phyloP scores from a whole-genome alignment of 2,329 filamentous ascomycete genomes.

The Fusarium xyrophilum region DNA sequence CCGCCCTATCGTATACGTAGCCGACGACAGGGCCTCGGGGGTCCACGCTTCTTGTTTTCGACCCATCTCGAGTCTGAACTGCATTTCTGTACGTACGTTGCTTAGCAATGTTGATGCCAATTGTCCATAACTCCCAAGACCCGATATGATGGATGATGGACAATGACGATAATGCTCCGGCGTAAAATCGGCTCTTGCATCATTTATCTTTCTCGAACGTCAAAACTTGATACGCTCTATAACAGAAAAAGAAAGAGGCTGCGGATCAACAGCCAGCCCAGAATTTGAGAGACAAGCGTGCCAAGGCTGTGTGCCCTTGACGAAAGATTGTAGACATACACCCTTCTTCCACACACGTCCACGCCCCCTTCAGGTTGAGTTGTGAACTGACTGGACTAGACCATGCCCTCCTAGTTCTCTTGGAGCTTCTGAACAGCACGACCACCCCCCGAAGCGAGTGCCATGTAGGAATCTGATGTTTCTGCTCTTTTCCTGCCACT shows the following conservation, averaged over 20 bases:
- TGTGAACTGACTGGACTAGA: conserved; percentile 24
- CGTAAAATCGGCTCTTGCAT: conserved; percentile 15
- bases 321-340: conserved; percentile 20
- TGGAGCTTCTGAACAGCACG: conserved; percentile 17
- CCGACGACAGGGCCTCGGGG: conserved; percentile 33
- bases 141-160: not conserved
- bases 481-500: conserved; percentile 33
- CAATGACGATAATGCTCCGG: not conserved
- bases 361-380: conserved; percentile 25
- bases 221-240: conserved; percentile 9
- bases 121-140: conserved; percentile 2
- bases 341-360: conserved; percentile 12
- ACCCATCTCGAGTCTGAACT: conserved; percentile 25
- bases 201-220: conserved; percentile 21
- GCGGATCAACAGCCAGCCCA: conserved; percentile 12
- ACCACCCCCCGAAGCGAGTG: conserved; percentile 33
- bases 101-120: conserved; percentile 23
- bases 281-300: conserved; percentile 18
- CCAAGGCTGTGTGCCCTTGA: conserved; percentile 32
- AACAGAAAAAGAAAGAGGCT: conserved; percentile 5
- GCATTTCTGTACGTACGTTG: conserved; percentile 8
- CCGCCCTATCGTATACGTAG: conserved; percentile 34
- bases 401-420: conserved; percentile 25
- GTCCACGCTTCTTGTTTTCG: conserved; percentile 32
- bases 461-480: conserved; percentile 38